Conservation (phyloP, 495 filamentous ascomycete genomes). For the Xylaria flabelliformis region DNA sequence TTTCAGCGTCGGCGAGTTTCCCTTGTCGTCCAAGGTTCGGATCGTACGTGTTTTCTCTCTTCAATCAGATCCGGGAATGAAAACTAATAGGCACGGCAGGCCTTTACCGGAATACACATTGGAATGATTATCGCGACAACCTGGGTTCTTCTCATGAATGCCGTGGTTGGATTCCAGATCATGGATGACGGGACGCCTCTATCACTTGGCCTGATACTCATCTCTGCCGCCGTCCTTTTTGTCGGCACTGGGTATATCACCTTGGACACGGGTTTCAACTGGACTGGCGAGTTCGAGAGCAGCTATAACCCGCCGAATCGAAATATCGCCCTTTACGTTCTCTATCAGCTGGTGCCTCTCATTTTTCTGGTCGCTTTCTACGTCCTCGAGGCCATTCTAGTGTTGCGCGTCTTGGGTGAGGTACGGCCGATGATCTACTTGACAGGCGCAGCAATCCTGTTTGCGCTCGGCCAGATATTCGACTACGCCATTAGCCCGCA, state of each 20-base stretch:
- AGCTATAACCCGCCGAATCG: conserved; percentile 65
- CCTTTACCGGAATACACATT: conserved; percentile 91
- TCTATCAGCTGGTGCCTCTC: conserved; percentile 90
- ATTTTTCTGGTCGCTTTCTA: conserved; percentile 87
- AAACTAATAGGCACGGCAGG: conserved; percentile 57
- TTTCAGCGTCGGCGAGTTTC: conserved; percentile 91
- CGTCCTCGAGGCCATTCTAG: conserved; percentile 79
- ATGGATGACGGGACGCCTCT: conserved; percentile 91
- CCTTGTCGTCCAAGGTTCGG: conserved; percentile 69
- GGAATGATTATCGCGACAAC: conserved; percentile 84
- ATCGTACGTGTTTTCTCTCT: conserved; percentile 55
- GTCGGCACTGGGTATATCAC: conserved; percentile 95
- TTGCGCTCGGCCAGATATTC: conserved; percentile 93
- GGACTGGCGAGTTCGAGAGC: conserved; percentile 76
- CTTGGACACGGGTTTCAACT: conserved; percentile 88
- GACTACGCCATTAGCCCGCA: conserved; percentile 91
- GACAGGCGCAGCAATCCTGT: conserved; percentile 72
- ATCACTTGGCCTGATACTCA: conserved; percentile 75
- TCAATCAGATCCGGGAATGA: background rate
- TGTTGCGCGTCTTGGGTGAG: conserved; percentile 84
- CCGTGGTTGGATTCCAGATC: conserved; percentile 88
- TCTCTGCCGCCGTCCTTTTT: conserved; percentile 74
- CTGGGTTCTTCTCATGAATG: conserved; percentile 94
- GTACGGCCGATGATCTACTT: conserved; percentile 88
- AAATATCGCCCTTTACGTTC: conserved; percentile 86